Evolutionary conservation across 23 red algal genomes (phyloP), one percentile per base, ranked within the genome.

Genomic region (Chondrus crispus): DNA sequence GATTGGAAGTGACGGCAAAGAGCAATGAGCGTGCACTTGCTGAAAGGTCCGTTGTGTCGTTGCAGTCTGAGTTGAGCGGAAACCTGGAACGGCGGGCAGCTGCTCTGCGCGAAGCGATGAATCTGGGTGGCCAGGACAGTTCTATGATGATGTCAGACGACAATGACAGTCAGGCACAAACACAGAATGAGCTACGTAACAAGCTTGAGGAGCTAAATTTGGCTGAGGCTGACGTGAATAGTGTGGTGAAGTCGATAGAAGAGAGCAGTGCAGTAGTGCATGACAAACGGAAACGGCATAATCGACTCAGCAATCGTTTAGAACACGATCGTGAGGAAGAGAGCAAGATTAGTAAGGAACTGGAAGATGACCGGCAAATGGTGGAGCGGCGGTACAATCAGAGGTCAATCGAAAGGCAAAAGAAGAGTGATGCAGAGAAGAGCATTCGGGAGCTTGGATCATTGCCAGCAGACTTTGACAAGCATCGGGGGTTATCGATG

Each of bases 361-460:
- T 91, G 16, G 88, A 91, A 36, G 77, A 92, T 2, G 85, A 93
- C 18, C 81, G 74, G 40, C 80, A 85, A 49, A 54, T 68, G 29
- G 78, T 95, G n/a, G 91, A 99, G 49, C 88, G 71, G 35, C 35
- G 85, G 49, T 93, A 93, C 68, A 85, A 62, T 4, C 78, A 84
- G 30, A 88, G 87, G 28, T 78, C 90, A 32, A 58, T 82, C 16
- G 52, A 91, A 38, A 82, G 78, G 12, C 64, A 93, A 48, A 93
- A 88, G 87, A 96, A 96, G 43, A 64, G 70, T 0, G 94, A 96
- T 22, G 86, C 93, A 7, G 94, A 96, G 63, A 88, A 93, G 74
- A 93, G 77, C 14, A 87, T 99, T 39, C 88, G 92, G 6, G 94
- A 95, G 54, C 70, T 99, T 24, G 97, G 97, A 32, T 89, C 96